Evolutionary conservation across 495 filamentous ascomycete species (phyloP).

Genomic region (Trypethelium eluteriae): DNA sequence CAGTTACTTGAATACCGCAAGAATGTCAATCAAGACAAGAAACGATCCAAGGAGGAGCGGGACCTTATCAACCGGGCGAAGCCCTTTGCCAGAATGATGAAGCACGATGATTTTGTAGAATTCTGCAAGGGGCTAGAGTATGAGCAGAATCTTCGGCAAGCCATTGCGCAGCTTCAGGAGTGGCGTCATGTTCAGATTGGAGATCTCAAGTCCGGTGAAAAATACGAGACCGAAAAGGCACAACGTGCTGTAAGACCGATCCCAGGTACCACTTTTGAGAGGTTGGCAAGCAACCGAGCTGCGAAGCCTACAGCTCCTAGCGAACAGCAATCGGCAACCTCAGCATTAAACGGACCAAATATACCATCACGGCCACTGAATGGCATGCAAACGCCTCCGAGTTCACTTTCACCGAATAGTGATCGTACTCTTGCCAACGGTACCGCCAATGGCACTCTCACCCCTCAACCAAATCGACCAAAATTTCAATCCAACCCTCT

Average conservation of each 20-base stretch:
- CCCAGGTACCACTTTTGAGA: slow-evolving; percentile 3
- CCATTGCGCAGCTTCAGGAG: slow-evolving; percentile 85
- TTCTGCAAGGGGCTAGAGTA: slow-evolving; percentile 77
- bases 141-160: slow-evolving; percentile 83
- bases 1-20: slow-evolving; percentile 85
- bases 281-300: slow-evolving; percentile 31
- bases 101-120: slow-evolving; percentile 76
- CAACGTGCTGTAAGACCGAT: background rate
- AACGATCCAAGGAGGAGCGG: slow-evolving; percentile 87
- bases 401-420: slow-evolving; percentile 40
- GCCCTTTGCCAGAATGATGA: slow-evolving; percentile 96
- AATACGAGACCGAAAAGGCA: slow-evolving; percentile 87
- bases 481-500: slow-evolving; percentile 34
- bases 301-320: slow-evolving; percentile 51
- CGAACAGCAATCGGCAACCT: slow-evolving; percentile 64
- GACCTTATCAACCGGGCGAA: slow-evolving; percentile 89
- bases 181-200: slow-evolving; percentile 80
- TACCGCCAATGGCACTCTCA: slow-evolving; percentile 25
- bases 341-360: slow-evolving; percentile 67
- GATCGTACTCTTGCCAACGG: slow-evolving; percentile 22
- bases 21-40: slow-evolving; percentile 81
- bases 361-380: slow-evolving; percentile 39
- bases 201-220: slow-evolving; percentile 78
- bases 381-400: slow-evolving; percentile 48
- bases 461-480: slow-evolving; percentile 20